Evolutionary conservation across 2,329 filamentous ascomycete genomes (phyloP).

Genomic region (Cladosporium velox): DNA sequence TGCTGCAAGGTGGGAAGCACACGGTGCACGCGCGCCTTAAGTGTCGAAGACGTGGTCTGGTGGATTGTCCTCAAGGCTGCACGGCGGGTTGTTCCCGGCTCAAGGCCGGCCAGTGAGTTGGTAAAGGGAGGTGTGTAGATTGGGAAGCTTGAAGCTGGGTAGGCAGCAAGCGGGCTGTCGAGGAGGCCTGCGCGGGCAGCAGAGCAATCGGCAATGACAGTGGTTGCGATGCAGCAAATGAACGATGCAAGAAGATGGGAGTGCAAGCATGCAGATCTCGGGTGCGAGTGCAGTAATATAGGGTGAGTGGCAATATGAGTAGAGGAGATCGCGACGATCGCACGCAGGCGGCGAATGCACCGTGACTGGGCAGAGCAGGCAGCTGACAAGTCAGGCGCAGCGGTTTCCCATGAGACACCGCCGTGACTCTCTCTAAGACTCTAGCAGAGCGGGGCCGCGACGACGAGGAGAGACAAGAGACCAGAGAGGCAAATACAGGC

Average conservation of each 20-base stretch:
- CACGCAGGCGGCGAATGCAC: neutral
- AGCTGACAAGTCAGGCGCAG: conserved; percentile 9
- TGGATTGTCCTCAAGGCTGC: conserved; percentile 14
- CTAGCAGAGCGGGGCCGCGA: neutral
- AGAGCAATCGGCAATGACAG: conserved; percentile 17
- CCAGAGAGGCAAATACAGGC: neutral
- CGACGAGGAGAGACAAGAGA: neutral
- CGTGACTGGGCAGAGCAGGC: conserved; percentile 3
- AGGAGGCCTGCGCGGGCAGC: conserved; percentile 10
- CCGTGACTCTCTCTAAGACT: neutral
- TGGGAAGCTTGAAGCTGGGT: conserved; percentile 2
- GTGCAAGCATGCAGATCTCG: conserved; percentile 8
- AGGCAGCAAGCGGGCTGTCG: conserved; percentile 4
- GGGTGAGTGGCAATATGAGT: conserved; percentile 10
- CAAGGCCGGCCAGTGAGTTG: conserved; percentile 16
- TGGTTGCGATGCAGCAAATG: conserved; percentile 10
- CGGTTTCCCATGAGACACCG: conserved; percentile 7
- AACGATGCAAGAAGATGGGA: conserved; percentile 7
- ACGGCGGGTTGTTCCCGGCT: conserved; percentile 8
- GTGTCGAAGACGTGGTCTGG: conserved; percentile 3
- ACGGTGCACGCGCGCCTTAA: neutral
- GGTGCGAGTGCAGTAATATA: conserved; percentile 19
- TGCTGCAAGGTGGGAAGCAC: conserved; percentile 12
- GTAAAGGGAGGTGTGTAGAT: neutral
- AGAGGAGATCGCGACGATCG: conserved; percentile 9